These are phyloP conservation scores for Sungouiella blattae DNA, from an alignment of 805 yeast species.

Conservation along the genomic window DNA sequence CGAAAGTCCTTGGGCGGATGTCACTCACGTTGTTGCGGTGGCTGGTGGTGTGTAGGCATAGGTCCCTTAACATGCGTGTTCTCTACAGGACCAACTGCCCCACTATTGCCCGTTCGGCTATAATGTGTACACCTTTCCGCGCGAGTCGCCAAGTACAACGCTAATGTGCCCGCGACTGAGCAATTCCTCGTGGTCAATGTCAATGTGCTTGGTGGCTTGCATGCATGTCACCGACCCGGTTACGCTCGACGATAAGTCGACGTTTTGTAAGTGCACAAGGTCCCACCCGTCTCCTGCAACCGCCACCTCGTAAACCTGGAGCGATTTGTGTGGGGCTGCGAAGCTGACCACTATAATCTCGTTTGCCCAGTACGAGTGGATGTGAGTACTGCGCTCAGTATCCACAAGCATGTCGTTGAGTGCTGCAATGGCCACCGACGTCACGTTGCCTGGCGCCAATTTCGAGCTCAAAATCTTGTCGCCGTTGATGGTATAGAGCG, in stretches of 20 bases:
- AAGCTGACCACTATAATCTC: conserved; percentile 31
- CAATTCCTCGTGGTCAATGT: conserved; percentile 34
- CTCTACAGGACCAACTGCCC: no score
- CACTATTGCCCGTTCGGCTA: no score
- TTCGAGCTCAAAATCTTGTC: conserved; percentile 27
- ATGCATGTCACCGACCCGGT: conserved; percentile 25
- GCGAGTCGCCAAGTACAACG: conserved; percentile 51
- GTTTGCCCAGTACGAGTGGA: conserved; percentile 36
- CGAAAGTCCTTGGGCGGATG: no score
- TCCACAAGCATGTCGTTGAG: conserved; percentile 27
- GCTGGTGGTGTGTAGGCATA: no score
- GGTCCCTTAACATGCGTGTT: no score
- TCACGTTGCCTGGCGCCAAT: conserved; percentile 16
- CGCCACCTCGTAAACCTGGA: conserved; percentile 22
- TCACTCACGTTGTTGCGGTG: no score
- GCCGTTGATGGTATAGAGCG: conserved; percentile 55
- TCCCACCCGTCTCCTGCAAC: conserved; percentile 13
- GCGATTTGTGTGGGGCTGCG: conserved; percentile 11
- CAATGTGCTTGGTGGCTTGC: conserved; percentile 25
- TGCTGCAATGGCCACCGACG: conserved; percentile 28
- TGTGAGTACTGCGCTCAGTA: conserved; percentile 16
- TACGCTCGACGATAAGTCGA: conserved; percentile 5
- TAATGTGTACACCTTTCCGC: conserved; percentile 44
- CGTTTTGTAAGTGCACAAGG: conserved; percentile 7
- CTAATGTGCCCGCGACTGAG: conserved; percentile 33